Conservation (phyloP, 192 early-diverging fungal genomes). For the Oehlia diaphana region DNA sequence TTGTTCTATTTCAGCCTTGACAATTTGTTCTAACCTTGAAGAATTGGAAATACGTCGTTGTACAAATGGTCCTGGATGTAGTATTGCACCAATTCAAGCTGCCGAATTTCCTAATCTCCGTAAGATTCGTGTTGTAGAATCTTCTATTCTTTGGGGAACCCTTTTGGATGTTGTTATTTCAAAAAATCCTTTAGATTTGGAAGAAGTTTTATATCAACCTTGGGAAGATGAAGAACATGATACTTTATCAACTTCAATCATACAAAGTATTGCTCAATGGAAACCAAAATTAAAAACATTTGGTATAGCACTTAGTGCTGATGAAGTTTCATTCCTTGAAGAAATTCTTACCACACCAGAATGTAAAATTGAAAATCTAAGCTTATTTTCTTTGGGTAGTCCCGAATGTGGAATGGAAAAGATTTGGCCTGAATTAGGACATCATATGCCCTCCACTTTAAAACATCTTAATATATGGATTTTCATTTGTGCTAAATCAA, state of each 20-base stretch:
- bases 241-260: not conserved
- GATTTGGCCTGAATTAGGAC: constrained; percentile 9
- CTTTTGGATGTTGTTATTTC: not conserved
- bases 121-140: constrained; percentile 11
- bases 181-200: constrained; percentile 9
- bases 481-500: constrained; percentile 17
- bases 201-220: constrained; percentile 19
- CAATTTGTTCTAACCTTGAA: not conserved
- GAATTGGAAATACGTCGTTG: constrained; percentile 14
- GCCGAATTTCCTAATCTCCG: not conserved
- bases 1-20: not conserved
- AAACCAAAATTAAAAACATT: constrained; percentile 10
- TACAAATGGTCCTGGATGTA: not conserved
- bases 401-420: not conserved
- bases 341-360: not conserved
- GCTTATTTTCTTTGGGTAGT: constrained; percentile 7
- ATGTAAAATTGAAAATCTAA: constrained; percentile 8
- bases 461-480: constrained; percentile 28
- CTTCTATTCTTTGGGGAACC: not conserved
- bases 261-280: not conserved
- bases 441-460: constrained; percentile 1
- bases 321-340: constrained; percentile 4
- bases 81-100: not conserved
- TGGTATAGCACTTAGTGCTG: not conserved
- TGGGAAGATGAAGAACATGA: constrained; percentile 4